Percentiles rank a stretch among this genome's conserved stretches.
Conservation (phyloP, 768 basidiomycete species). For the Boletus bicolor region DNA sequence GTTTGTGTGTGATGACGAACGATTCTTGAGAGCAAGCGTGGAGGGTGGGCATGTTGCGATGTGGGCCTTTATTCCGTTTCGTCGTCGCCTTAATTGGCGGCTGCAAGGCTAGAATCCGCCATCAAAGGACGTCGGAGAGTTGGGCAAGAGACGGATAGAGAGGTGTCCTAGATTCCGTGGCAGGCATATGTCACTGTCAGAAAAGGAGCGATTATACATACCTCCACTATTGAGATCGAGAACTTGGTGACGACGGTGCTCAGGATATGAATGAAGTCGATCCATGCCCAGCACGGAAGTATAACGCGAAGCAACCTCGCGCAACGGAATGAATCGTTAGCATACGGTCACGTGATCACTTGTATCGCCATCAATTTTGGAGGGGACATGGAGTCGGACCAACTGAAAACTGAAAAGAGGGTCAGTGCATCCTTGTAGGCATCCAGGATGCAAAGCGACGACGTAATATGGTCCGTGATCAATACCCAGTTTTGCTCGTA, state of each 20-base stretch:
- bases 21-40: background rate
- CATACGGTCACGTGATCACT: constrained; percentile 10
- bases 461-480: constrained; percentile 97
- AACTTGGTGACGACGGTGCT: background rate
- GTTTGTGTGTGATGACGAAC: background rate
- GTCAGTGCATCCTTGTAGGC: background rate
- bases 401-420: background rate
- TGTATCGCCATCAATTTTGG: background rate
- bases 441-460: constrained; percentile 82
- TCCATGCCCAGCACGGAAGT: background rate
- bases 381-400: background rate
- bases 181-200: background rate
- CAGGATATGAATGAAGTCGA: too few relatives aligned
- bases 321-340: background rate
- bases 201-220: background rate
- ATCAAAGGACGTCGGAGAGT: background rate
- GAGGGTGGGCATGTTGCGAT: too few relatives aligned
- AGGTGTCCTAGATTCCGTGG: background rate
- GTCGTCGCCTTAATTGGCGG: background rate
- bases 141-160: background rate
- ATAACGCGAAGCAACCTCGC: too few relatives aligned
- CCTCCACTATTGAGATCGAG: background rate
- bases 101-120: background rate
- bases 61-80: background rate
- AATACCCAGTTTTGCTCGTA: constrained; percentile 97